These are phyloP conservation scores for Beta vulgaris DNA, from an alignment of 148 eudicot species.

Conservation along the genomic window DNA sequence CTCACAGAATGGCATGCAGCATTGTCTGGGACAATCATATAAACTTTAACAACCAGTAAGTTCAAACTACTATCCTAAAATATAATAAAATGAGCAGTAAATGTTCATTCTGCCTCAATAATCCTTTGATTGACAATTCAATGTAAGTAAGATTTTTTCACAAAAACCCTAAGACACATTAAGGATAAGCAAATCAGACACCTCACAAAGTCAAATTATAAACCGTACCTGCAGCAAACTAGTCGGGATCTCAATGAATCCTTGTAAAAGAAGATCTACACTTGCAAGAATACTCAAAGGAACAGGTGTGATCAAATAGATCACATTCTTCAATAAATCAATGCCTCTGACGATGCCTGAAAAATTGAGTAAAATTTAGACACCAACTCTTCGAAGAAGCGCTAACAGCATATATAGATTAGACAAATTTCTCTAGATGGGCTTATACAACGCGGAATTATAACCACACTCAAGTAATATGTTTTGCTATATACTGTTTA, in stretches of 20 bases:
- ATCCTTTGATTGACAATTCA: background rate
- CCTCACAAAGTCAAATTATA: background rate
- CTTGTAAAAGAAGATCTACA: conserved; percentile 79
- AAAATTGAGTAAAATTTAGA: conserved; percentile 17
- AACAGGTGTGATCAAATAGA: conserved; percentile 78
- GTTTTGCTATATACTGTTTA: background rate
- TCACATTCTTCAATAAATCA: conserved; percentile 44
- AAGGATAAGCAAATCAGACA: background rate
- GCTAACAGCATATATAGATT: background rate
- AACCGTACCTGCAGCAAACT: conserved; percentile 65
- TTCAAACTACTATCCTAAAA: no score
- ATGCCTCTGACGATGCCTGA: conserved; percentile 77
- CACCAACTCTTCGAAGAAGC: background rate
- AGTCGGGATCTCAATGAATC: conserved; percentile 71
- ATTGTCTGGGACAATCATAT: no score
- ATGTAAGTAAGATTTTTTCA: background rate
- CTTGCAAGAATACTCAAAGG: conserved; percentile 51
- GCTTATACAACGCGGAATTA: background rate
- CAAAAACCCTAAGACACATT: background rate
- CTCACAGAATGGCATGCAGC: no score
- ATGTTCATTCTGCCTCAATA: background rate
- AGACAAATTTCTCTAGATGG: background rate
- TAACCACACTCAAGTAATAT: background rate
- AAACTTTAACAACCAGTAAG: no score
- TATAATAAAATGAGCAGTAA: background rate